phyloP scores from a whole-genome alignment of 495 filamentous ascomycete genomes.

The Wilcoxina mikolae region DNA sequence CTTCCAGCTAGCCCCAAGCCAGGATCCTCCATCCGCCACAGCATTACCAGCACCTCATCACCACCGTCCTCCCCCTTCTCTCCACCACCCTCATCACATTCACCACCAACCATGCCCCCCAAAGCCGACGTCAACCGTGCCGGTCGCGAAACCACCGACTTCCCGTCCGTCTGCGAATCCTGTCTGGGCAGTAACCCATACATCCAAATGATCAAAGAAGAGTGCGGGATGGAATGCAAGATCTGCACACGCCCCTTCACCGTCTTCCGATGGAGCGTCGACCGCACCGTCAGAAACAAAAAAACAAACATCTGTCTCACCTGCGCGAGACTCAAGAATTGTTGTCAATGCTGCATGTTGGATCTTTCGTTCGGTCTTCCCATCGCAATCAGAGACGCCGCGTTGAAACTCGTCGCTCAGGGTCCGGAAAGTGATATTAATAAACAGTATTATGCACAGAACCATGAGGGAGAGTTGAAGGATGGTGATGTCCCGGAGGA shows the following conservation, averaged over 20 bases:
- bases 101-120: constrained; percentile 40
- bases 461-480: constrained; percentile 87
- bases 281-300: constrained; percentile 57
- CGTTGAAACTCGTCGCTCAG: constrained; percentile 88
- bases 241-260: constrained; percentile 92
- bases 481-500: constrained; percentile 72
- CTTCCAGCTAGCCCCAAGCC: too few relatives aligned
- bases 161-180: constrained; percentile 49
- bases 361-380: constrained; percentile 90
- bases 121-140: constrained; percentile 96
- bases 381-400: constrained; percentile 88
- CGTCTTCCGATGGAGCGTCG: constrained; percentile 83
- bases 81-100: too few relatives aligned
- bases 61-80: too few relatives aligned
- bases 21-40: too few relatives aligned
- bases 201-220: constrained; percentile 96
- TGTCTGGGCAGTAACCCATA: constrained; percentile 76
- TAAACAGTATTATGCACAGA: constrained; percentile 91
- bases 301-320: constrained; percentile 63
- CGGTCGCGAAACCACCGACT: constrained; percentile 87
- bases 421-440: constrained; percentile 85
- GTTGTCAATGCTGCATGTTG: constrained; percentile 97
- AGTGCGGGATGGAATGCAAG: constrained; percentile 70
- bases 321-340: constrained; percentile 64
- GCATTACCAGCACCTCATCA: too few relatives aligned